Evolutionary conservation across 192 early-diverging fungal species (phyloP), one percentile per base, ranked within the genome.

Genomic region (Backusella circina): DNA sequence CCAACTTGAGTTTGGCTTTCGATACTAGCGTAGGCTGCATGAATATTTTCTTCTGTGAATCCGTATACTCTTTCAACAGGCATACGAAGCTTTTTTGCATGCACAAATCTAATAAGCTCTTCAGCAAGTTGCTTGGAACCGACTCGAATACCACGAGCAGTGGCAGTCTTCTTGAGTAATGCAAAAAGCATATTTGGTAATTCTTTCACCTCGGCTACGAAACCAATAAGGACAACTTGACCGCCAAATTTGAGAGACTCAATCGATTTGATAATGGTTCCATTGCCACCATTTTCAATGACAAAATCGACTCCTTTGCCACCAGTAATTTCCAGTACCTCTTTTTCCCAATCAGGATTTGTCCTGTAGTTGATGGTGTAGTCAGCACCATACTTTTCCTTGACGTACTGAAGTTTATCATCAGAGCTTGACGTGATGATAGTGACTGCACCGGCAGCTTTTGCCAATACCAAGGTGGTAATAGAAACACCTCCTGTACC

Each of bases 341-440:
- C 57, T 44, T 71, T 50, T 28, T 77, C 61, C 70, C 76, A 77
- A 15, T 72, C 35, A 6, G 70, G 70, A 28, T 6, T 18, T 3
- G 18, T 72, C 18, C 65, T 72, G 65, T 77, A 77, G 36, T 72
- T 72, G 70, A 72, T 77, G 4, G 36, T 31, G 36, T 72, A 41
- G 0, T 71, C 70, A 15, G 21, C 50, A 12, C 50, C 54, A 38
- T 77, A 71, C 8, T 65, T 36, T 31, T 65, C 39, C 7, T 65
- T 38, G 2, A 77, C 70, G 2, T 28, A 38, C 15, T 65, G 31
- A 21, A 77, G 23, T 21, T 72, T 77, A 2, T 64, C 70, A 33
- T 72, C 76, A 7, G 70, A 72, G 39, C 70, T 72, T 5, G 70
- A 77, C 1, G 69, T 77, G 16, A 77, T 41, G 30, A 72, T 77